Percentiles rank a stretch among this genome's conserved stretches.
These are phyloP conservation scores for Linderniella brevidens DNA, from an alignment of 257 asterid species.

Conservation along the genomic window DNA sequence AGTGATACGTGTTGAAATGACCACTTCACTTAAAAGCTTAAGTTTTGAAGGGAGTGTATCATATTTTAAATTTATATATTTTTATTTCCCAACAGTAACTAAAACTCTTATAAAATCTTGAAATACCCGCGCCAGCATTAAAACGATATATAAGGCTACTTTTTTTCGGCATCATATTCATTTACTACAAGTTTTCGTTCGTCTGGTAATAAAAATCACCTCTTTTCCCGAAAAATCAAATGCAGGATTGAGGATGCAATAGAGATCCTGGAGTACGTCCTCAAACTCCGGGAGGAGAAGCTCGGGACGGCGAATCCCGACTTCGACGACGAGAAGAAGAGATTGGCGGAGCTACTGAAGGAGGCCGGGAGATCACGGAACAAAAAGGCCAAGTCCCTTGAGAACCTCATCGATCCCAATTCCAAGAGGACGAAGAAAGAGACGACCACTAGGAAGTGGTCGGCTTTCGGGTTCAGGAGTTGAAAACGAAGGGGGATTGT, in stretches of 20 bases:
- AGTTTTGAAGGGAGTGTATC: too few species aligned
- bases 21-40: too few species aligned
- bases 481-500: constrained; percentile 21
- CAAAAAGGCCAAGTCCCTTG: constrained; percentile 88
- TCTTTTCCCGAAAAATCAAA: too few species aligned
- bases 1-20: too few species aligned
- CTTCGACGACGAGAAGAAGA: constrained; percentile 90
- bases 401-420: constrained; percentile 80
- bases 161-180: too few species aligned
- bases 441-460: constrained; percentile 79
- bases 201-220: too few species aligned
- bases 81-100: too few species aligned
- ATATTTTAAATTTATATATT: too few species aligned
- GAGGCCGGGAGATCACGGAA: constrained; percentile 89
- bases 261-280: constrained; percentile 83
- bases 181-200: too few species aligned
- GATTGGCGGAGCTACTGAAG: constrained; percentile 85
- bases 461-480: constrained; percentile 85
- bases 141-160: too few species aligned
- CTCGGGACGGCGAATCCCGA: constrained; percentile 98
- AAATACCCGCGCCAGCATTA: too few species aligned
- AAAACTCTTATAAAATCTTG: too few species aligned
- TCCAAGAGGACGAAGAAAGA: constrained; percentile 78
- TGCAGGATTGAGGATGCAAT: constrained; percentile 91
- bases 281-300: constrained; percentile 90